Percentiles rank a stretch among this genome's conserved stretches.
phyloP scores from a whole-genome alignment of 2,329 filamentous ascomycete genomes.

The Verticillium nubilum region DNA sequence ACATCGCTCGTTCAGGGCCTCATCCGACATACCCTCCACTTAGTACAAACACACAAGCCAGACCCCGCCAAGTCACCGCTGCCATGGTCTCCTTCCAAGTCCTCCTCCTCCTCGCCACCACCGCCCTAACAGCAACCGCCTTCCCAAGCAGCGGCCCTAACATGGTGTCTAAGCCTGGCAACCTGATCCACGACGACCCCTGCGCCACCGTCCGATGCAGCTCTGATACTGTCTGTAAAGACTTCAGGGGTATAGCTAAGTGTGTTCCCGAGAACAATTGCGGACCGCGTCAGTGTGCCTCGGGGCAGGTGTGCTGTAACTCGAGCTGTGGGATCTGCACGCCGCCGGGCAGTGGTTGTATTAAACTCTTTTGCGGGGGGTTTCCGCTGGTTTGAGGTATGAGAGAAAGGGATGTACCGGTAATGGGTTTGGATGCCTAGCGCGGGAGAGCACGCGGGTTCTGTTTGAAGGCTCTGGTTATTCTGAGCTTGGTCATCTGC shows the following conservation, averaged over 20 bases:
- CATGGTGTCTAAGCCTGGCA: background rate
- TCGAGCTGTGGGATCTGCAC: constrained; percentile 17
- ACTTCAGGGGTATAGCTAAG: background rate
- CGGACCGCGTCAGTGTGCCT: constrained; percentile 11
- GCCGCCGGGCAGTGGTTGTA: constrained; percentile 10
- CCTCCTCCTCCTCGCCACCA: background rate
- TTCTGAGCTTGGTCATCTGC: too few relatives aligned
- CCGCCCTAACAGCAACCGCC: background rate
- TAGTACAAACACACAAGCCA: too few relatives aligned
- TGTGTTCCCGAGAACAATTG: constrained; percentile 4
- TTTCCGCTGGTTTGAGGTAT: too few relatives aligned
- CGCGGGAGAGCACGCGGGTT: too few relatives aligned
- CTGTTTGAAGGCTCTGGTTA: too few relatives aligned
- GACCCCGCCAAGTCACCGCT: too few relatives aligned
- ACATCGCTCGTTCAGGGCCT: too few relatives aligned
- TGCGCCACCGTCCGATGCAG: background rate
- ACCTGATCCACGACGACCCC: background rate
- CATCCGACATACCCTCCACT: too few relatives aligned
- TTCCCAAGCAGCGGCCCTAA: background rate
- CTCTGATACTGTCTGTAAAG: background rate
- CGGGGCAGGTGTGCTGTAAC: constrained; percentile 15
- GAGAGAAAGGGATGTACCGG: too few relatives aligned
- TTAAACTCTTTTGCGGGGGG: constrained; percentile 11
- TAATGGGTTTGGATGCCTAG: too few relatives aligned
- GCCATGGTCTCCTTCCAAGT: background rate